Base-by-base conservation (phyloP, 73 alveolate species). In the Tetrahymena thermophila region DNA sequence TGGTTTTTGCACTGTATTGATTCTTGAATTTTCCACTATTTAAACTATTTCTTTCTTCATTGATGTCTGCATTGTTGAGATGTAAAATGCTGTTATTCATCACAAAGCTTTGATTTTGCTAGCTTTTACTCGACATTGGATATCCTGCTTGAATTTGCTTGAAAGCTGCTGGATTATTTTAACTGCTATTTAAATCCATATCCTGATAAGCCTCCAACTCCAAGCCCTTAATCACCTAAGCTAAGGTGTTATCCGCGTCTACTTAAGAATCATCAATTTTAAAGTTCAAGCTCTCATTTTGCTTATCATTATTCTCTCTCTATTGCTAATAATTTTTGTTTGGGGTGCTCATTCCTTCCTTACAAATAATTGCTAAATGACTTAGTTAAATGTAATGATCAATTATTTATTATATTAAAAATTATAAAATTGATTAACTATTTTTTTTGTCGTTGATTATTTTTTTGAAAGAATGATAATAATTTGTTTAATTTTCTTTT, bases 1-100 rank as follows among this genome's bases (percentile, higher is more conserved):
- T 71, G 89, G 89, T 71, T 71, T 71, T 71, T 71, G 89, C 89
- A 71, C 89, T 71, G 89, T 71, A 71, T 71, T 71, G 89, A 31
- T 71, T 71, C 89, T 71, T 71, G 89, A 71, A 71, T 71, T 71
- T 71, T 71, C 42, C 89, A 8, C 89, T 71, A 71, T 71, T 71
- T 71, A 71, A 71, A 71, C 89, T 71, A 28, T 42, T 31, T 71
- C 89, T 71, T 31, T 71, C 89, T 31, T 71, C 89, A 31, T 31
- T 71, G 42, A 0, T 1, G 17, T 71, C 89, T 25, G 89, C 40
- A 17, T 71, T 71, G 11, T 71, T 71, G 89, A 71, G 89, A 28
- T 71, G 37, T 71, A 71, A 71, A n/a, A 71, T 31, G 37, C 89
- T 71, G 37, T 71, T 71, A 71, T 71, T 71, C 89, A 71, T 71